Base-by-base conservation (phyloP, 257 asterid species). In the Hygrophila difformis region DNA sequence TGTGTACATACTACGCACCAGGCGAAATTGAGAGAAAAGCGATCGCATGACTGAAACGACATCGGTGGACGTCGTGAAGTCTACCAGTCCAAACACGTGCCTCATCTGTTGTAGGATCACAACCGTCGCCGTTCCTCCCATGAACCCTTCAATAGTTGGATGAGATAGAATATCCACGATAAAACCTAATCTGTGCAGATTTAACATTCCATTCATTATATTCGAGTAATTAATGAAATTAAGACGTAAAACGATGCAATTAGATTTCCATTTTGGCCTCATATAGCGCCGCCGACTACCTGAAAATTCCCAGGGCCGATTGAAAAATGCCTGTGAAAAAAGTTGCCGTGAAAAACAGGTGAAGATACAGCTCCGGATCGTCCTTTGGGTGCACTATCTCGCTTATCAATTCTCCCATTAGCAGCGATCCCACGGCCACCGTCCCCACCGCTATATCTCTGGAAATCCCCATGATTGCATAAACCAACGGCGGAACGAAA, bases 391-490 rank as follows among this genome's bases (percentile, higher is more conserved):
- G 67, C 9, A 84, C 94, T 44, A 66, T 89, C 0, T 28, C 42
- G 6, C 93, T 71, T 44, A 88, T 14, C 94, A 84, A 76, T 6
- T 93, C 72, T 21, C 76, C 93, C 1, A 67, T 88, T 1, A 88
- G 79, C 28, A 88, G 51, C 9, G 97, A 88, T 15, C 82, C 95
- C 3, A 84, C 93, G 0, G 97, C 97, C 7, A 88, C 95, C 0
- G 95, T 81, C 12, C 97, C 97, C 4, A 88, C 95, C 1, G 97
- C 97, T 31, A 88, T 57, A 47, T 88, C 95, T 51, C 83, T 70
- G 1, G 95, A 88, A 34, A 94, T 88, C 47, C 97, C 97, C 95
- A 88, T 84, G 12, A 84, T 17, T 1, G 97, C 94, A 17, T 88
- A 88, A 21, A 84, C 18, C 69, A 84, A 40, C 18, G 95, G 89